Conservation (phyloP, 1,139 yeast genomes). For the Nakaseomyces uthaithaninus region DNA sequence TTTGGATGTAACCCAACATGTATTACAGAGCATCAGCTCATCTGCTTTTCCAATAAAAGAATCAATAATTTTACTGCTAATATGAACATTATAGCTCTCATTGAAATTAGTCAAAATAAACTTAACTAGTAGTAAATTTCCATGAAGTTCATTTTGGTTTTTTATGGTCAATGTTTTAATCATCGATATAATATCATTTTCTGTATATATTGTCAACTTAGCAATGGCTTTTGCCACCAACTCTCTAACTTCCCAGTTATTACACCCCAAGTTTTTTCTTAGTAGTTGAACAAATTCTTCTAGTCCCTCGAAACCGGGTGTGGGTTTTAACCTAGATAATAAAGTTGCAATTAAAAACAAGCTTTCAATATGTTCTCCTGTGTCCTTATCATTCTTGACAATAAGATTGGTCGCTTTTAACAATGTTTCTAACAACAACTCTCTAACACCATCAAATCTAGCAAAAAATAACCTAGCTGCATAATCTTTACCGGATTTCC, state of each 20-base stretch:
- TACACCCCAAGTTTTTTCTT: conserved; percentile 40
- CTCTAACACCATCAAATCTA: conserved; percentile 47
- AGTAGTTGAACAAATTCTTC: conserved; percentile 44
- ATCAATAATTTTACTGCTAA: neutral
- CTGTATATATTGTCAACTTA: conserved; percentile 37
- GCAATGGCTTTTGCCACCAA: conserved; percentile 70
- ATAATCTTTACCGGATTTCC: conserved; percentile 41
- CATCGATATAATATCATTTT: conserved; percentile 21
- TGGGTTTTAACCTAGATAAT: conserved; percentile 57
- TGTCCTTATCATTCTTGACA: neutral
- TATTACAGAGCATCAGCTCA: neutral
- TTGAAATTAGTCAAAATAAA: conserved; percentile 15
- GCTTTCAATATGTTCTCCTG: conserved; percentile 38
- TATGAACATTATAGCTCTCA: neutral
- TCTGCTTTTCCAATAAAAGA: neutral
- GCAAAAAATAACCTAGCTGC: conserved; percentile 65
- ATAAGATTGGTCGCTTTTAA: conserved; percentile 10
- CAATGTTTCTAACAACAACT: conserved; percentile 42
- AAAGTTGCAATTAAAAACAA: conserved; percentile 71
- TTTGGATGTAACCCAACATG: conserved; percentile 2
- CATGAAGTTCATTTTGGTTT: conserved; percentile 49
- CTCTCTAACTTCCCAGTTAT: conserved; percentile 77
- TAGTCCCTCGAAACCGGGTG: conserved; percentile 46
- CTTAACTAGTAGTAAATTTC: conserved; percentile 43
- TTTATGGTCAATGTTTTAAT: conserved; percentile 1